A percentile compares a stretch with the other conserved stretches of the same genome.
phyloP scores from a whole-genome alignment of 495 filamentous ascomycete genomes.

The Elasticomyces elasticus region DNA sequence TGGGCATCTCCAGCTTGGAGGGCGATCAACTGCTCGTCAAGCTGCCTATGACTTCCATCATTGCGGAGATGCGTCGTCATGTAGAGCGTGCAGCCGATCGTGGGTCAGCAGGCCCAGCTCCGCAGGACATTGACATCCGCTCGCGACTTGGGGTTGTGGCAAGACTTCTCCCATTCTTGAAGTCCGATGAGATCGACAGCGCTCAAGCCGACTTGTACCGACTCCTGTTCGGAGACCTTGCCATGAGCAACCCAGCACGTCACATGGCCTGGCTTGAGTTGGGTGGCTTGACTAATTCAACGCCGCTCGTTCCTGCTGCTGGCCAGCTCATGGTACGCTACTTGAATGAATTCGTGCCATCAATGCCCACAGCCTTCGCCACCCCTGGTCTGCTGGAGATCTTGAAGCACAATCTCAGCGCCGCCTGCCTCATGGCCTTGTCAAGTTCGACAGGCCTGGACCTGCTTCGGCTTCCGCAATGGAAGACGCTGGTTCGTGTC shows the following conservation, averaged over 20 bases:
- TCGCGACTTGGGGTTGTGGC: neutral
- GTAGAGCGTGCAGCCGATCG: slow-evolving; percentile 2
- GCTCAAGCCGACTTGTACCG: neutral
- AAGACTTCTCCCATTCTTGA: neutral
- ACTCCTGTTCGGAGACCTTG: neutral
- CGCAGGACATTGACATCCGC: neutral
- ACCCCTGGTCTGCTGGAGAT: neutral
- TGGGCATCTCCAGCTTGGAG: neutral
- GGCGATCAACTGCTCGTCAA: neutral
- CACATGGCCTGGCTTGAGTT: neutral
- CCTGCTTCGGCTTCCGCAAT: slow-evolving; percentile 7
- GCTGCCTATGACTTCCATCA: slow-evolving; percentile 10
- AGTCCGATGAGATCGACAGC: neutral
- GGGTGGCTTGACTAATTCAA: neutral
- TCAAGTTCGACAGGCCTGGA: neutral
- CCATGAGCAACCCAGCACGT: neutral
- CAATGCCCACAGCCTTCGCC: neutral
- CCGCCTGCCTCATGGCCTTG: neutral
- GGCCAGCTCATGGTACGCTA: neutral
- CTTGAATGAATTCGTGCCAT: neutral
- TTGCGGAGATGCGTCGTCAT: slow-evolving; percentile 26
- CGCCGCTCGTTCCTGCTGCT: neutral
- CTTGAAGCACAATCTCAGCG: neutral
- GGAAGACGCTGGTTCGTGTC: slow-evolving; percentile 13
- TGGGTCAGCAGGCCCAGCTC: neutral